Percentiles rank a stretch among this genome's conserved stretches.
phyloP scores from a whole-genome alignment of 371 early-diverging fungal species.

The Lichtheimia ornata region DNA sequence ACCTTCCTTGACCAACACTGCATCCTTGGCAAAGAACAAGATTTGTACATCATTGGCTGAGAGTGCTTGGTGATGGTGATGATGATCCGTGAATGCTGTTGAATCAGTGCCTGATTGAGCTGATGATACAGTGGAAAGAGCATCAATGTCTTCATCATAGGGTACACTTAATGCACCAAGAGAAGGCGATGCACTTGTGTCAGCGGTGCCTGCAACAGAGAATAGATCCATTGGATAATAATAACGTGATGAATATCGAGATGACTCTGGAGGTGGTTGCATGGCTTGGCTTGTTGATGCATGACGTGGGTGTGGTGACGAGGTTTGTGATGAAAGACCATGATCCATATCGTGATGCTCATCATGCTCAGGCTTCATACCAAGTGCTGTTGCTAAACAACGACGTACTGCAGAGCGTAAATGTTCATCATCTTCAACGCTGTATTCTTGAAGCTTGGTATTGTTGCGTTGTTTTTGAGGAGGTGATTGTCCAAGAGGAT shows the following conservation, averaged over 20 bases:
- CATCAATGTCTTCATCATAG: conserved; percentile 40
- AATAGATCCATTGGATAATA: conserved; percentile 49
- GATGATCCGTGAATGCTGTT: conserved; percentile 10
- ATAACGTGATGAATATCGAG: conserved; percentile 13
- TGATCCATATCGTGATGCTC: conserved; percentile 2
- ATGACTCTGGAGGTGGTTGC: neutral
- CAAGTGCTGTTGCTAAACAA: conserved; percentile 55
- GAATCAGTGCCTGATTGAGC: conserved; percentile 37
- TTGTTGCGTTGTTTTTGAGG: conserved; percentile 19
- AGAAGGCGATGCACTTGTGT: conserved; percentile 34
- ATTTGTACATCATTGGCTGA: conserved; percentile 67
- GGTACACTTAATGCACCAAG: conserved; percentile 31
- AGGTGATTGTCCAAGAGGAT: conserved; percentile 5
- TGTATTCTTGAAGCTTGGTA: conserved; percentile 42
- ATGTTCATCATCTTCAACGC: conserved; percentile 65
- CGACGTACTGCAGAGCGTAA: conserved; percentile 65
- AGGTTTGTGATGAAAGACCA: conserved; percentile 5
- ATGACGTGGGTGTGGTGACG: conserved; percentile 6
- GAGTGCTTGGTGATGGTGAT: conserved; percentile 19
- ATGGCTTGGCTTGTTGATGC: neutral
- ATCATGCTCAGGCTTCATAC: conserved; percentile 19
- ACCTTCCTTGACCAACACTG: conserved; percentile 78
- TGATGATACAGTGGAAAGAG: conserved; percentile 47
- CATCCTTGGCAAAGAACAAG: conserved; percentile 73
- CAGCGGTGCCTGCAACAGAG: conserved; percentile 43